Conservation (phyloP, 306 rosid species). For the Hippophae rhamnoides region DNA sequence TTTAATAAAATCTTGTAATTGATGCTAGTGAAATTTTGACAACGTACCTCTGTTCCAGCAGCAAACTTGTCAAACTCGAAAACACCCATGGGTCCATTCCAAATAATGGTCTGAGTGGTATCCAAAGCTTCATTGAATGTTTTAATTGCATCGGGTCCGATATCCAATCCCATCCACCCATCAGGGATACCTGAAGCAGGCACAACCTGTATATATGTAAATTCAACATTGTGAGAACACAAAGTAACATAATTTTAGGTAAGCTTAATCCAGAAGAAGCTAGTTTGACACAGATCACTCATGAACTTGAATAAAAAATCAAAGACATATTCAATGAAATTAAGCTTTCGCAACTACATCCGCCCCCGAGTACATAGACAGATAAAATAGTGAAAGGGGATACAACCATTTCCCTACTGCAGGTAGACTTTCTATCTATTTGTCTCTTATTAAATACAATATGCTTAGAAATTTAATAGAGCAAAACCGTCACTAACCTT, state of each 20-base stretch:
- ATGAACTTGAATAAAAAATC: too few species aligned
- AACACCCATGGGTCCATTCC: slow-evolving; percentile 99
- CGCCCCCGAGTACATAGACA: too few species aligned
- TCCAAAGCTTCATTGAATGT: slow-evolving; percentile 66
- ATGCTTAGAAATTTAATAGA: background rate
- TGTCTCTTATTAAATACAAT: background rate
- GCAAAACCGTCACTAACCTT: slow-evolving; percentile 33
- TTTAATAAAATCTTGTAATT: background rate
- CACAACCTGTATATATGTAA: slow-evolving; percentile 44
- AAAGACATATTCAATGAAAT: too few species aligned
- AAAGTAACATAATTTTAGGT: background rate
- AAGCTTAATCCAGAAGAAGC: background rate
- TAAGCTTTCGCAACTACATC: too few species aligned
- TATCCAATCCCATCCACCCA: slow-evolving; percentile 98
- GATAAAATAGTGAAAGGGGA: too few species aligned
- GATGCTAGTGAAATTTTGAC: background rate
- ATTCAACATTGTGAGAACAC: background rate
- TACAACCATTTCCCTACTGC: background rate
- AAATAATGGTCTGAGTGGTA: slow-evolving; percentile 59
- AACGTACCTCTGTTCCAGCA: slow-evolving; percentile 67
- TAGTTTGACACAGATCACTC: too few species aligned
- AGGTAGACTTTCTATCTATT: background rate
- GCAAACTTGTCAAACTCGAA: slow-evolving; percentile 90
- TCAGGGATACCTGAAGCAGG: slow-evolving; percentile 78
- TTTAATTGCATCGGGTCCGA: slow-evolving; percentile 84